Evolutionary conservation across 192 early-diverging fungal species (phyloP).

Genomic region (Coemansia sp.): DNA sequence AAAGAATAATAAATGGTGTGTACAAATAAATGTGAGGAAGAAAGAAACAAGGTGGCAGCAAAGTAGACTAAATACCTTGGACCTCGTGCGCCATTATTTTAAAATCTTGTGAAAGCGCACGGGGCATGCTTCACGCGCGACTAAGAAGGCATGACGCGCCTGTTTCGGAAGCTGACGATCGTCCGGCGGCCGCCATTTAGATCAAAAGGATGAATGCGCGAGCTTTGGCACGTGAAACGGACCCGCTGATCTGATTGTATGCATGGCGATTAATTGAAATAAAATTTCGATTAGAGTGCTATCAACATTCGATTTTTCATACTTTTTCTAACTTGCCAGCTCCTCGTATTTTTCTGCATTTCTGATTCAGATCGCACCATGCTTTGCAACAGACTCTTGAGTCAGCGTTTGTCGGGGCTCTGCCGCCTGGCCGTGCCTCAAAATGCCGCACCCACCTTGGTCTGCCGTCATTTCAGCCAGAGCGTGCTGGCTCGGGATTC

Average conservation of each 20-base stretch:
- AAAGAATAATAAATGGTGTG: not conserved
- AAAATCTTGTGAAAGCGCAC: conserved; percentile 8
- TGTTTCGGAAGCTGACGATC: not conserved
- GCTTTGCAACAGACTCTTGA: conserved; percentile 9
- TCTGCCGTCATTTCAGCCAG: conserved; percentile 10
- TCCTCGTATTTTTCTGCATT: conserved; percentile 1
- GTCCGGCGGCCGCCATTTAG: not conserved
- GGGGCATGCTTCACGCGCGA: not conserved
- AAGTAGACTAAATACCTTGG: not conserved
- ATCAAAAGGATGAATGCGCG: not conserved
- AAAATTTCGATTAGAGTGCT: not conserved
- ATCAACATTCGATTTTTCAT: not conserved
- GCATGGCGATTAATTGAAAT: not conserved
- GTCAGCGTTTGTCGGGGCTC: conserved; percentile 11
- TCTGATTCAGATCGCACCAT: conserved; percentile 5
- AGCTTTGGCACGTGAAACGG: conserved; percentile 11
- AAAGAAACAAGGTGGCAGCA: not conserved
- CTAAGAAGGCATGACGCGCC: not conserved
- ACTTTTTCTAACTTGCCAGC: not conserved
- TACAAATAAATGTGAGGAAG: conserved; percentile 3
- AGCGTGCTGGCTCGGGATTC: not conserved
- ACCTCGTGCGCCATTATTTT: not conserved
- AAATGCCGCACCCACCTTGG: not conserved
- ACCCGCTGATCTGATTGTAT: not conserved
- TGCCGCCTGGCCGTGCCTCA: not conserved